A percentile compares a stretch with the other conserved stretches of the same genome.
Conservation (phyloP, 164 flowering plant species). For the Stephania cephalantha region DNA sequence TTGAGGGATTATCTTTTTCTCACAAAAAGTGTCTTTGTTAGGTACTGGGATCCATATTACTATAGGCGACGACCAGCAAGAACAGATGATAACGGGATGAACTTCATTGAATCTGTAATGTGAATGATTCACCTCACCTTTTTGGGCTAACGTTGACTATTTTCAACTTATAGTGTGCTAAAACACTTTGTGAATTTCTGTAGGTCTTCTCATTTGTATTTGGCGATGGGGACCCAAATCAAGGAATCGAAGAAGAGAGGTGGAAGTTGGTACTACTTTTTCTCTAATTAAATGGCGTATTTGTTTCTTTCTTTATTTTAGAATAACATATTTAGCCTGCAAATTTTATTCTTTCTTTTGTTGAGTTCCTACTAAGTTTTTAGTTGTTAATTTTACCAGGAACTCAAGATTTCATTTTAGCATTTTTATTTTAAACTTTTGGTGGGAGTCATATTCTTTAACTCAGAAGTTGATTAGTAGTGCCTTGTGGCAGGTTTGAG, state of each 20-base stretch:
- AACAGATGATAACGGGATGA: slow-evolving; percentile 57
- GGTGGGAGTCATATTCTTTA: too few relatives aligned
- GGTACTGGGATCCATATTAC: slow-evolving; percentile 98
- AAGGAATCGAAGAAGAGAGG: slow-evolving; percentile 98
- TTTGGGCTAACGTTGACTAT: slow-evolving; percentile 1
- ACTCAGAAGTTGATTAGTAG: too few relatives aligned
- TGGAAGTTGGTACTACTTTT: slow-evolving; percentile 93
- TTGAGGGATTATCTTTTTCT: slow-evolving; percentile 1
- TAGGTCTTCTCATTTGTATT: slow-evolving; percentile 97
- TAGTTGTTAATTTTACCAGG: too few relatives aligned
- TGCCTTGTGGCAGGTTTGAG: too few relatives aligned
- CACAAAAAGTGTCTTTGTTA: slow-evolving; percentile 16
- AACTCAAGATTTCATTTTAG: too few relatives aligned
- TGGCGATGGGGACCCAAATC: slow-evolving; percentile 99
- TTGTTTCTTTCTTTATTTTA: background rate
- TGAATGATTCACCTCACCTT: slow-evolving; percentile 9
- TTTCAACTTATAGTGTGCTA: slow-evolving; percentile 6
- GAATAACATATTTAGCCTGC: background rate
- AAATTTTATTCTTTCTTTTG: background rate
- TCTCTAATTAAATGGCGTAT: slow-evolving; percentile 28
- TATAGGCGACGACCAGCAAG: slow-evolving; percentile 53
- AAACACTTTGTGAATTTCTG: slow-evolving; percentile 13
- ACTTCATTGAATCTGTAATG: slow-evolving; percentile 90
- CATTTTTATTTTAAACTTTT: too few relatives aligned
- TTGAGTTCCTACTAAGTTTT: too few relatives aligned